Evolutionary conservation across 129 eudicot genomes (phyloP), one percentile per base, ranked within the genome.

Genomic region (Deinandra increscens): DNA sequence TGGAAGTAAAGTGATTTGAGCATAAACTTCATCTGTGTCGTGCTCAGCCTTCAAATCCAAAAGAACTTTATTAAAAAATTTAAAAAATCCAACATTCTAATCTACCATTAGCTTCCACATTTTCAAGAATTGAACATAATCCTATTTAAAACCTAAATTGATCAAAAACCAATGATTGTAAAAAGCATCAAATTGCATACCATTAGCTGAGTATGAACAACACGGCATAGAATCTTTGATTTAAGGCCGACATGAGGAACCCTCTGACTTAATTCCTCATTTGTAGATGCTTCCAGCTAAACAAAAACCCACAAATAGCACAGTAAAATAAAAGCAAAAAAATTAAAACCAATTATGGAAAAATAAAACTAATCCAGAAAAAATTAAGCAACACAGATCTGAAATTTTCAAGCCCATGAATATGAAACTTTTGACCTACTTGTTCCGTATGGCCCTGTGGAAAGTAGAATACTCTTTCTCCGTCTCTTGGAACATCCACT

Each of bases 401-500:
- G 68, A 45, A 70, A 51, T 9, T 12, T 65, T 53, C 7, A 55
- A n/a, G 15, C 10, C 36, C 49, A 58, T n/a, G 3, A 65, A 55
- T 36, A 66, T 39, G 13, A 7, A 36, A 8, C n/a, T 26, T 45
- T 45, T 15, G 1, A 48, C 80, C 60, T 72, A 92, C 98, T 75
- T 92, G 96, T 48, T 92, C 98, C 91, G 88, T 86, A 64, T 86
- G 98, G 1, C 98, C 98, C 63, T 92, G 98, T 0, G 98, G 98
- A 59, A 92, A 92, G 75, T 92, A 92, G 42, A 70, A 92, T 23
- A 92, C 98, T 43, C 80, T 81, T 58, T 92, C 96, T 51, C 75
- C 69, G 51, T 46, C 54, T 42, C 61, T 79, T 42, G 98, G 98
- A 46, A 92, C 81, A 69, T 88, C 95, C 74, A 92, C 96, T 55